Evolutionary conservation across 768 basidiomycete species (phyloP), one percentile per base, ranked within the genome.

Genomic region (Calocera cornea): DNA sequence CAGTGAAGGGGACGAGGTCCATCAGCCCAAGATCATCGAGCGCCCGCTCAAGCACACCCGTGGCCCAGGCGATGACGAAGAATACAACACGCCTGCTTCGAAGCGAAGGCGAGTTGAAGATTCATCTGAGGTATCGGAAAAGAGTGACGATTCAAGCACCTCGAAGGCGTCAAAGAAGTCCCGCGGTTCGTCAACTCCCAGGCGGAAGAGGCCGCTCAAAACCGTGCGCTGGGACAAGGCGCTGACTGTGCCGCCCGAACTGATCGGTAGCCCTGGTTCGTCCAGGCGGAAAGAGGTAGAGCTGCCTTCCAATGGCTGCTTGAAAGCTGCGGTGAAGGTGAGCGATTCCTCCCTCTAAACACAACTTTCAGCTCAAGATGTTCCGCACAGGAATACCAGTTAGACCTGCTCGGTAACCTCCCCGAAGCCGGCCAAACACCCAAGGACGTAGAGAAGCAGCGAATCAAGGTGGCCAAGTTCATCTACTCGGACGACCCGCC

Each of bases 51-150:
- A 76, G 69, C 88, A 90, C 76, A 76, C 74, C 65, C 78, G 85
- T 72, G 90, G 86, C 1, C 83, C 90, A 2, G 91, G 90, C 1
- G 90, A 93, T 29, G 89, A 90, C 31, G 90, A 87, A 71, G 89
- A 90, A 68, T 90, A 90, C 71, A 81, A 82, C 72, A 88, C 87
- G 12, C 89, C 89, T 1, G 78, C n/a, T n/a, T n/a, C 81, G 50
- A 78, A 78, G 70, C 76, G 78, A 38, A 77, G 77, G 31, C 66
- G 76, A 66, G 85, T 83, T 74, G 74, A 78, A 17, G 74, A 77
- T 22, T 75, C 77, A 65, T 74, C 81, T 41, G 79, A 75, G 41
- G 41, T 74, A 34, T 79, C 78, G 36, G 74, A 70, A 17, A 78
- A 77, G 31, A 78, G 74, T 40, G 66, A 22, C 44, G 22, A 77